phyloP scores from a whole-genome alignment of 805 yeast species.

The Phaffomyces thermotolerans region DNA sequence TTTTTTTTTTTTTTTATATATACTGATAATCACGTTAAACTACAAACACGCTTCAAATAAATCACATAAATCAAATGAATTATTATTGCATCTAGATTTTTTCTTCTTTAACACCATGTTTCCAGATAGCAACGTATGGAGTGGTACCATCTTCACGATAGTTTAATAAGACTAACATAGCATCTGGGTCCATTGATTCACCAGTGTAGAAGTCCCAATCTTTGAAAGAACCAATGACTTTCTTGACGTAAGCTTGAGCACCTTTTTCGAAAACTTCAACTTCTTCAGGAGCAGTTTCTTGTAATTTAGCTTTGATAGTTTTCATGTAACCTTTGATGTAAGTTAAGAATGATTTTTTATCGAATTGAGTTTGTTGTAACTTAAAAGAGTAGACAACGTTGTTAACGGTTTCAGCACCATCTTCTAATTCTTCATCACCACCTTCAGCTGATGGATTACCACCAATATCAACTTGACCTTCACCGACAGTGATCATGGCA shows the following conservation, averaged over 20 bases:
- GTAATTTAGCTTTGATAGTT: conserved; percentile 83
- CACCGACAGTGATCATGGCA: conserved; percentile 80
- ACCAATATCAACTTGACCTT: conserved; percentile 96
- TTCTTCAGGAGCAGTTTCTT: conserved; percentile 83
- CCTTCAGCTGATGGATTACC: conserved; percentile 99
- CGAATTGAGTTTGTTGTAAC: conserved; percentile 90
- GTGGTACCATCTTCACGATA: conserved; percentile 99
- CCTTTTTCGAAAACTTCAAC: conserved; percentile 93
- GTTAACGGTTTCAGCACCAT: conserved; percentile 87
- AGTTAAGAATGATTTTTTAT: conserved; percentile 94
- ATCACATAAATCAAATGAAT: not conserved
- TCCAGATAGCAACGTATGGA: conserved; percentile 97
- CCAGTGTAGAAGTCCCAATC: conserved; percentile 99
- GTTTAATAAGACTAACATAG: conserved; percentile 95
- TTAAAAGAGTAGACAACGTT: conserved; percentile 98
- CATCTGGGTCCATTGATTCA: conserved; percentile 99
- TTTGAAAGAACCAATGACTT: conserved; percentile 88
- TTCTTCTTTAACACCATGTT: conserved; percentile 88
- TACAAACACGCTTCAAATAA: not conserved
- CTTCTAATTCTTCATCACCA: conserved; percentile 73
- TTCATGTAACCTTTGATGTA: conserved; percentile 99
- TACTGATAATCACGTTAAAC: too few species aligned
- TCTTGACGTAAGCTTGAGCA: conserved; percentile 93
- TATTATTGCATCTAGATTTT: conserved; percentile 61
- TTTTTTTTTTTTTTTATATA: too few species aligned